phyloP scores from a whole-genome alignment of 2,329 filamentous ascomycete species.

The Bipolaris cookei region DNA sequence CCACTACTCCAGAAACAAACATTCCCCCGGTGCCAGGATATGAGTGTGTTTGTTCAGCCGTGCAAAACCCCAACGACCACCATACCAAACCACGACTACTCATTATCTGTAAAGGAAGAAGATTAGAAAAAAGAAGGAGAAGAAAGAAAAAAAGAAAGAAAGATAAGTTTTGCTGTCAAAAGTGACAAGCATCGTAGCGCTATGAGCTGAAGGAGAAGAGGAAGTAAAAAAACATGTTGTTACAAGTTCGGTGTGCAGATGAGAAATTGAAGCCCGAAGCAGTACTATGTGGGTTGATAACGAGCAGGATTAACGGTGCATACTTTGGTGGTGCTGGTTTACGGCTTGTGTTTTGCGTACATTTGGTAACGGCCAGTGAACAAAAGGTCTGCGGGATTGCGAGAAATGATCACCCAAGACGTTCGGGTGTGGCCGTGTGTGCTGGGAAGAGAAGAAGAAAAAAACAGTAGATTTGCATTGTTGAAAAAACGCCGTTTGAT shows the following conservation, averaged over 20 bases:
- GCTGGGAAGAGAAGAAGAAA: background rate
- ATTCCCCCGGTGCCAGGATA: background rate
- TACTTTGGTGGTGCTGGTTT: conserved; percentile 7
- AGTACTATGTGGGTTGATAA: conserved; percentile 5
- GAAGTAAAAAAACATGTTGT: conserved; percentile 12
- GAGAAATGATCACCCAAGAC: conserved; percentile 17
- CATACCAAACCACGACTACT: no score
- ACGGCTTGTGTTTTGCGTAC: background rate
- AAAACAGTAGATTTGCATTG: conserved; percentile 12
- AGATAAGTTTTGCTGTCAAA: background rate
- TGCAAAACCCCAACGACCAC: no score
- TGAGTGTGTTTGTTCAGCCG: background rate
- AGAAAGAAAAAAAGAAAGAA: background rate
- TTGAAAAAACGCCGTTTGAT: conserved; percentile 8
- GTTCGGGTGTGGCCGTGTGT: conserved; percentile 20
- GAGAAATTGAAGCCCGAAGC: conserved; percentile 4
- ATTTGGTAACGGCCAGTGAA: background rate
- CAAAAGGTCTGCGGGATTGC: background rate
- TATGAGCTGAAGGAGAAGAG: background rate
- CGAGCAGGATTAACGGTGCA: background rate
- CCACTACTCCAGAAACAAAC: background rate
- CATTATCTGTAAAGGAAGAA: background rate
- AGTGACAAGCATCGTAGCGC: conserved; percentile 10
- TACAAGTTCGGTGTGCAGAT: conserved; percentile 18
- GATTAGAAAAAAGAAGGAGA: background rate